phyloP scores from a whole-genome alignment of 805 yeast species.

The Kodamaea kaohsiungensis region DNA sequence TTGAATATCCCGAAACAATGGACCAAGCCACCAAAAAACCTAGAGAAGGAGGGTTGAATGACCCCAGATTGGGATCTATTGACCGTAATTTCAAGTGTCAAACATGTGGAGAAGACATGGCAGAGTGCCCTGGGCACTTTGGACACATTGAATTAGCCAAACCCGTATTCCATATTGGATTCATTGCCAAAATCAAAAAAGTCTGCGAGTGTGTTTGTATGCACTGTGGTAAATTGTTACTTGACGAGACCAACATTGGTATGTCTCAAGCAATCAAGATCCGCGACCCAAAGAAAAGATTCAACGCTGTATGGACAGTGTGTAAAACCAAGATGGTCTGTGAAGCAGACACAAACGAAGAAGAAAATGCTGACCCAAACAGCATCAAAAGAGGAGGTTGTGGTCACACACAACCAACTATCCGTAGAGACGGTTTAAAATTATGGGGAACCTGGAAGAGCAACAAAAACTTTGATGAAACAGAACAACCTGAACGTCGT shows the following conservation, averaged over 20 bases:
- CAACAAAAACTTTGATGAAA: constrained; percentile 77
- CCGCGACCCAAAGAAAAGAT: constrained; percentile 92
- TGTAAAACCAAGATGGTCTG: constrained; percentile 94
- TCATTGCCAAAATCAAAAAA: constrained; percentile 89
- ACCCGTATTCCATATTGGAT: constrained; percentile 99
- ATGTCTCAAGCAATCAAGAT: constrained; percentile 88
- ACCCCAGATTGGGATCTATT: constrained; percentile 95
- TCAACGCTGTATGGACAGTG: constrained; percentile 93
- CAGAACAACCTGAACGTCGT: constrained; percentile 89
- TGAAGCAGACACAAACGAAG: constrained; percentile 80
- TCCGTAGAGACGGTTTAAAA: constrained; percentile 93
- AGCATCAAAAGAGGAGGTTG: constrained; percentile 87
- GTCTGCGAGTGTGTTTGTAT: constrained; percentile 96
- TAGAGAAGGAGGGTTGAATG: constrained; percentile 94
- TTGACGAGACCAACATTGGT: constrained; percentile 79
- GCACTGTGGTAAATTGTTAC: constrained; percentile 94
- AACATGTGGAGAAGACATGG: constrained; percentile 99
- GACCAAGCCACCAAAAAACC: constrained; percentile 95
- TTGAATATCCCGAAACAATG: constrained; percentile 99
- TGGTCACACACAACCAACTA: constrained; percentile 94
- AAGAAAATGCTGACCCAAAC: constrained; percentile 48
- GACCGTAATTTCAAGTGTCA: constrained; percentile 98
- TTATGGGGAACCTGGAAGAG: constrained; percentile 99
- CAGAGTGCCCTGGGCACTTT: constrained; percentile 99
- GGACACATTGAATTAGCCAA: constrained; percentile 98